These are phyloP conservation scores for Monosporascus cannonballus DNA, from an alignment of 2,329 filamentous ascomycete species.

Conservation along the genomic window DNA sequence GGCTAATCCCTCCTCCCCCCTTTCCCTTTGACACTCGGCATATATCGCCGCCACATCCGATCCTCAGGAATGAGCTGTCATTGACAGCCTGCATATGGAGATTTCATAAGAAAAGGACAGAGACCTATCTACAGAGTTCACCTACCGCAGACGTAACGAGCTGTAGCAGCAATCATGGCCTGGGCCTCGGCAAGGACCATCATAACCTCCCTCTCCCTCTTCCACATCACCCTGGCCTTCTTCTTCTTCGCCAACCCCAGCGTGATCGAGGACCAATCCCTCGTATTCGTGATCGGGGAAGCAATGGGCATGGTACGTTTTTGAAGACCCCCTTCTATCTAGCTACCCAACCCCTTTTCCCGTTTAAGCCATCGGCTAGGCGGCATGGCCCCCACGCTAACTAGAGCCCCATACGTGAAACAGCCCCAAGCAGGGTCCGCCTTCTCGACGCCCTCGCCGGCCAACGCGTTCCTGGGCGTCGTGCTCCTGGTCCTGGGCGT, in stretches of 20 bases:
- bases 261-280: conserved; percentile 68
- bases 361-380: background rate
- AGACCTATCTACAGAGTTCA: background rate
- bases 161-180: conserved; percentile 52
- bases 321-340: background rate
- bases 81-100: no score
- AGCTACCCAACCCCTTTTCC: background rate
- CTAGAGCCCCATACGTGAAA: background rate
- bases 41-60: no score
- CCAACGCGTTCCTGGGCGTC: conserved; percentile 66
- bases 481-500: conserved; percentile 57
- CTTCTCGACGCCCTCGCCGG: conserved; percentile 63
- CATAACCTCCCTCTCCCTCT: conserved; percentile 74
- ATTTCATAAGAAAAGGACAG: background rate
- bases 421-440: conserved; percentile 56
- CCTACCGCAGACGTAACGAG: background rate
- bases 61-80: no score
- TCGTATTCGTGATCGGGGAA: conserved; percentile 78
- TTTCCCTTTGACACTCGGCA: no score
- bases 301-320: conserved; percentile 69
- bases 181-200: conserved; percentile 75
- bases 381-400: background rate
- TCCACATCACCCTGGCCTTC: conserved; percentile 77
- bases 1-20: no score
- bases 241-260: conserved; percentile 73